These are phyloP conservation scores for Salpingoeca rosetta DNA, from an alignment of 78 protist genomes.

Conservation along the genomic window DNA sequence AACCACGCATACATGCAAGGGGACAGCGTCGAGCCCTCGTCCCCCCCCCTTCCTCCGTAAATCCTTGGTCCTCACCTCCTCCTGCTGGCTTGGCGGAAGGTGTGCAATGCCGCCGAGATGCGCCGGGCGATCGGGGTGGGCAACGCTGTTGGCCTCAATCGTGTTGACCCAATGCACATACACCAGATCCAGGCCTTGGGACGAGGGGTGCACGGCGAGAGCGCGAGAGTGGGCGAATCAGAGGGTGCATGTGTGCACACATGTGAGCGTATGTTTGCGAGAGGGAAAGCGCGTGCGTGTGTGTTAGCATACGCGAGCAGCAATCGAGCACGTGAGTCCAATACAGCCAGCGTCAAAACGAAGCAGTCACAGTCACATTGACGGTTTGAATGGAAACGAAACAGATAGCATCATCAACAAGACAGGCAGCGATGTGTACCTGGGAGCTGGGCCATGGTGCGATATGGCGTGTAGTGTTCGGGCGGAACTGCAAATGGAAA, in stretches of 20 bases:
- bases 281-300: background rate
- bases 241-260: too few species aligned
- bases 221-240: too few species aligned
- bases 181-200: background rate
- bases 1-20: too few species aligned
- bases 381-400: too few species aligned
- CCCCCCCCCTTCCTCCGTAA: too few species aligned
- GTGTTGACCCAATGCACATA: background rate
- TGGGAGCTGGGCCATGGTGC: background rate
- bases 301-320: background rate
- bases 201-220: too few species aligned
- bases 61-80: background rate
- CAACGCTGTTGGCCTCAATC: background rate
- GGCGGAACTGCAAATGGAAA: background rate
- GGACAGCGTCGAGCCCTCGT: too few species aligned
- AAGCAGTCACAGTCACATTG: background rate
- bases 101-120: background rate
- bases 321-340: background rate
- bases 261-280: background rate
- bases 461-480: constrained; percentile 1
- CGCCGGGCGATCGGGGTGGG: background rate
- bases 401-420: too few species aligned
- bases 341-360: background rate
- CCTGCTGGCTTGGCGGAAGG: background rate
- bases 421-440: too few species aligned